Evolutionary conservation across 2,329 filamentous ascomycete genomes (phyloP).

Genomic region (Fusarium nisikadoi): DNA sequence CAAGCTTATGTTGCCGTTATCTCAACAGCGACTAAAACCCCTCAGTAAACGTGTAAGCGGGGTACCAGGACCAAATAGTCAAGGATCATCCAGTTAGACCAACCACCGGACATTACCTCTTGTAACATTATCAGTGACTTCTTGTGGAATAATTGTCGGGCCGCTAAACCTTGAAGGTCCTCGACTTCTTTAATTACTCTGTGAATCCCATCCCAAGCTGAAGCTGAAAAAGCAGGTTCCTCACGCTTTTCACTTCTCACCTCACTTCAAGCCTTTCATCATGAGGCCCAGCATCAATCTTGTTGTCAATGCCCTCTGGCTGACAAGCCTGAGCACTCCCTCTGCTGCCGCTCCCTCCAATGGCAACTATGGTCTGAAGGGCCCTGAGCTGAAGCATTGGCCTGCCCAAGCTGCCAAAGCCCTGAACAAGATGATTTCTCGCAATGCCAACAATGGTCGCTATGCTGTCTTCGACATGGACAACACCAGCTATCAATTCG

Average conservation of each 20-base stretch:
- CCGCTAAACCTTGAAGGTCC: not conserved
- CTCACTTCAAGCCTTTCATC: not conserved
- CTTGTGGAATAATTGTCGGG: constrained; percentile 27
- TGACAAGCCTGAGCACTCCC: constrained; percentile 20
- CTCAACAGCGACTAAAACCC: constrained; percentile 1
- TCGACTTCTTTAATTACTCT: constrained; percentile 12
- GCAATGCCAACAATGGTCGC: constrained; percentile 51
- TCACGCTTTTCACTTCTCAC: not conserved
- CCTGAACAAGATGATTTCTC: constrained; percentile 52
- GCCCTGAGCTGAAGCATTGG: constrained; percentile 49
- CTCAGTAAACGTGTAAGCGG: constrained; percentile 11
- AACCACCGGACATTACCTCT: constrained; percentile 20
- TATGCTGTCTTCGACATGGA: constrained; percentile 59
- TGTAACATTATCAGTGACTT: not conserved
- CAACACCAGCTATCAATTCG: constrained; percentile 56
- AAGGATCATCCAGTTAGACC: constrained; percentile 25
- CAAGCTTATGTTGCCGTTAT: not conserved
- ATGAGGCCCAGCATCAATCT: constrained; percentile 27
- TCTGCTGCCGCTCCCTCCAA: constrained; percentile 15
- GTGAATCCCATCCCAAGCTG: not conserved
- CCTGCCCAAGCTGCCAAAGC: constrained; percentile 49
- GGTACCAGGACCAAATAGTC: constrained; percentile 16
- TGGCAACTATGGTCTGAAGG: constrained; percentile 22
- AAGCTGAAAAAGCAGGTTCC: not conserved
- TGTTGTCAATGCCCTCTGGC: constrained; percentile 28